Base-by-base conservation (phyloP, 176 grass and related monocot species). In the Cocos nucifera region DNA sequence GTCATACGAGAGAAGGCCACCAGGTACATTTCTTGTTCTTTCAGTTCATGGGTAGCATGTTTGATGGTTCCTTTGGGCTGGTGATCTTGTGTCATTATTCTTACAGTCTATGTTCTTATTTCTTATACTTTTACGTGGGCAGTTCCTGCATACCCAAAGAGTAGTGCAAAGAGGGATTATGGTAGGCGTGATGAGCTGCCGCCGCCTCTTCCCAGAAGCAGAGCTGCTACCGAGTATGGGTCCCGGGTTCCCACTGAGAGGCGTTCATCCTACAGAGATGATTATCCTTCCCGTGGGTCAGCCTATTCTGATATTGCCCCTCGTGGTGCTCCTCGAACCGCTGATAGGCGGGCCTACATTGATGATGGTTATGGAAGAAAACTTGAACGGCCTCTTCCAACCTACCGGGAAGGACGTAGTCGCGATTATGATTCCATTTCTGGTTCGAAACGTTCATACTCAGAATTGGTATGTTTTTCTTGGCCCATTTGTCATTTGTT, bases 361-460 rank as follows among this genome's bases (percentile, higher is more conserved):
- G 81, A 86, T 87, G 83, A 95, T 22, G 62, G 73, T 63, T 90
- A 95, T 73, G 82, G 75, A 67, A 75, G 71, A 35, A 88, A 83
- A 72, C 49, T 71, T 18, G 80, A 76, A 27, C 75, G 80, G 2
- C 82, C 83, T 79, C 57, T 78, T 22, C 66, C 75, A 18, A 24
- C 63, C 35, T 82, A 90, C 74, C 84, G 80, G 51, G 91, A 90
- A 71, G 75, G 61, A 9, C 81, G 67, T 65, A 73, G 64, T n/a
- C 81, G 76, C 71, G 81, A 88, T 57, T 82, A 88, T 75, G 79
- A 76, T 63, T 77, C 83, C 60, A 67, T 89, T 23, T 73, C 80
- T 79, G 81, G 85, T 74, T 89, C 84, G 59, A 95, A 88, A 65
- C 82, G 93, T 28, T 75, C 82, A 60, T 95, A 89, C 51, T 35